Base-by-base conservation (phyloP, 257 asterid species). In the Pogostemon cablin region DNA sequence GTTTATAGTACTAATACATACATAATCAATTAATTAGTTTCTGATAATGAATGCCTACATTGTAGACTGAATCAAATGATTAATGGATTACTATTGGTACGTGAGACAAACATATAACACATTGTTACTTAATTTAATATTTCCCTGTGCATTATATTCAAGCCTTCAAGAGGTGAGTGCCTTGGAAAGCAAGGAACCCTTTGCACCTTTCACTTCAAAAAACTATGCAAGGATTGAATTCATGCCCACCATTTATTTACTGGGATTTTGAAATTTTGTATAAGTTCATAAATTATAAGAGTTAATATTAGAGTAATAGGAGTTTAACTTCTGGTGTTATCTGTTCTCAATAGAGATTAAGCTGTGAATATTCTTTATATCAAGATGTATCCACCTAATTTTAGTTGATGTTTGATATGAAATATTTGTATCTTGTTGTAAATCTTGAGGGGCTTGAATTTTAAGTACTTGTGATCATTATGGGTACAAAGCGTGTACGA, bases 391-490 rank as follows among this genome's bases (percentile, higher is more conserved):
- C 44, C 7, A 49, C 41, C 71, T 68, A 35, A 50, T 61, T 5
- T 25, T 38, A 52, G 6, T 37, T 2, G 40, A 9, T 46, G 3
- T 52, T 11, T 67, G 57, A 70, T 59, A 9, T 58, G 35, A 46
- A n/a, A 50, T 55, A 60, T 6, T 44, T 12, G 39, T 57, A 59
- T 39, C 58, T 64, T 63, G 63, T 49, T 44, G 40, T 46, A n/a
- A 34, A 56, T 63, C 68, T 64, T 62, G 72, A 59, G 44, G 56
- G 52, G 60, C 52, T 20, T 41, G 59, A 44, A 48, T 37, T 41
- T 47, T 50, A 57, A 44, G 53, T 37, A 9, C 15, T 41, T 44
- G 47, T 50, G 48, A 9, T 57, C 34, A 42, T 64, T 32, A 11
- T 34, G 1, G 34, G 34, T 54, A 9, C 62, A 68, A 68, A 66